Evolutionary conservation across 768 basidiomycete genomes (phyloP), one percentile per base, ranked within the genome.

Genomic region (Suillus lakei): DNA sequence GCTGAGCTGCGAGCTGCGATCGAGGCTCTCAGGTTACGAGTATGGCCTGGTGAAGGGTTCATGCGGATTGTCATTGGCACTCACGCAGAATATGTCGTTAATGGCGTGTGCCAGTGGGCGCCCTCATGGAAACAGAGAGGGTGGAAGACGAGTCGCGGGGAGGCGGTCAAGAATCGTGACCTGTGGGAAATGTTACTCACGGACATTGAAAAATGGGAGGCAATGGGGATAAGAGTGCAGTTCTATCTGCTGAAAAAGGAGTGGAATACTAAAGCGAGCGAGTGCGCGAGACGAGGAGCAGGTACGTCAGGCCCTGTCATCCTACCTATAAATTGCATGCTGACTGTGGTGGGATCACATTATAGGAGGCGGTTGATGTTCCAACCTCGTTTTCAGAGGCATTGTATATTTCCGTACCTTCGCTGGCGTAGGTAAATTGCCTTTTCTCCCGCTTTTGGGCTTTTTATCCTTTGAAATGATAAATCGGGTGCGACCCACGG

Each of bases 1-100:
- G 78, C 78, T n/a, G 78, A 78, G 69, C 73, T 78, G 0, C 73
- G 77, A 18, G 78, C 76, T n/a, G 76, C 68, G 16, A 67, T 74
- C 50, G 62, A 55, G 16, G 73, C 71, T 51, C 67, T 78, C 34
- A 54, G 54, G 23, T 60, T 71, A 53, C 64, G 72, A 8, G 8
- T 53, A 15, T 79, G 77, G 77, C 61, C 62, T 12, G 72, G 69
- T 8, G 76, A 76, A 53, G 73, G 77, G 26, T 76, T 75, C 62
- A 63, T 59, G 26, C 71, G 73, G n/a, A 64, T 80, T 60, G 73
- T 77, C 12, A 65, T 79, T 51, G 75, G 75, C 21, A 73, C 73
- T 13, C 74, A 79, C 64, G 70, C 72, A 21, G 71, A 76, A 61
- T 79, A 78, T 66, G 69, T 79, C 46, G 71, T 73, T 38, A 55